phyloP scores from a whole-genome alignment of 2,329 filamentous ascomycete genomes.

The Hypoxylon sp. region DNA sequence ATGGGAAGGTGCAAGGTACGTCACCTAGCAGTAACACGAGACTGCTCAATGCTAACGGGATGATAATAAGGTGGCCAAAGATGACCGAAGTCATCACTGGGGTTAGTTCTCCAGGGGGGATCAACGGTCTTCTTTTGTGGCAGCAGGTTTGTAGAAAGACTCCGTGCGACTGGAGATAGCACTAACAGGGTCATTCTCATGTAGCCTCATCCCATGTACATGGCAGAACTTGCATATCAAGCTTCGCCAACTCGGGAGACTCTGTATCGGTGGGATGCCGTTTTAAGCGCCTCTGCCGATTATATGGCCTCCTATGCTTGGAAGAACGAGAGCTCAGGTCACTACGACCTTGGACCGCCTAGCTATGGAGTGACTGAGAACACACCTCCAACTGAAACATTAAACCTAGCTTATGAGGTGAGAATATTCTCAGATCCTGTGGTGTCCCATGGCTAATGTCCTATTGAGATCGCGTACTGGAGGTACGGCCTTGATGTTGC shows the following conservation, averaged over 20 bases:
- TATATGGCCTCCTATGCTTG: constrained; percentile 55
- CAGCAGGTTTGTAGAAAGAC: constrained; percentile 54
- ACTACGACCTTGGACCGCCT: constrained; percentile 63
- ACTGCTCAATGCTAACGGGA: background rate
- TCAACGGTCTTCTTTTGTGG: constrained; percentile 67
- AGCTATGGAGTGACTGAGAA: constrained; percentile 65
- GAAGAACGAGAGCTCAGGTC: constrained; percentile 51
- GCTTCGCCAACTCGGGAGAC: constrained; percentile 48
- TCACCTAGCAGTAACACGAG: background rate
- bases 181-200: background rate
- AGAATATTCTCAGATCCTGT: background rate
- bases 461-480: constrained; percentile 61
- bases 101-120: constrained; percentile 63
- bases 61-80: constrained; percentile 60
- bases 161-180: background rate
- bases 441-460: constrained; percentile 3
- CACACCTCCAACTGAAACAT: constrained; percentile 62
- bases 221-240: constrained; percentile 52
- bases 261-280: constrained; percentile 49
- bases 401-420: constrained; percentile 65
- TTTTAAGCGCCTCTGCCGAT: constrained; percentile 51
- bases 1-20: constrained; percentile 53
- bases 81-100: constrained; percentile 65
- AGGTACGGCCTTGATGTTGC: constrained; percentile 65
- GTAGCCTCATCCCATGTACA: constrained; percentile 61